A percentile compares a stretch with the other conserved stretches of the same genome.
Evolutionary conservation across 108 stramenopile species (phyloP).

Genomic region (Cyclotella kingstonii): DNA sequence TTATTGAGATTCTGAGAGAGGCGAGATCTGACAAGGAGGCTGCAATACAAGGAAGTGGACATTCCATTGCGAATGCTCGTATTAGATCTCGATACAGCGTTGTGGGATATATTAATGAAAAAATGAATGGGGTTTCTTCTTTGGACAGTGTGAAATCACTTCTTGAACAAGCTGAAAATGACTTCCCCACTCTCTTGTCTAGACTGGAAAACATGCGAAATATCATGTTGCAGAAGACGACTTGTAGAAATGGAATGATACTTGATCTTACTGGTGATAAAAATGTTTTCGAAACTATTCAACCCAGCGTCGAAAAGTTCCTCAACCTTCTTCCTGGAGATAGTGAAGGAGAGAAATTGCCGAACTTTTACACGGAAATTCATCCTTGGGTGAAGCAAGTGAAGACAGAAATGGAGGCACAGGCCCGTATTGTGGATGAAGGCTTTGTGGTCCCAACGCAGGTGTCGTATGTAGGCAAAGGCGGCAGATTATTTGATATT

Average conservation of each 20-base stretch:
- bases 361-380: conserved; percentile 62
- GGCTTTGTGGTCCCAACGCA: conserved; percentile 95
- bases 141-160: conserved; percentile 72
- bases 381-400: conserved; percentile 82
- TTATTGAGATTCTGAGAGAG: conserved; percentile 93
- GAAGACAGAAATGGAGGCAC: conserved; percentile 70
- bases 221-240: conserved; percentile 63
- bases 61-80: conserved; percentile 76
- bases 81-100: conserved; percentile 81
- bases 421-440: conserved; percentile 75
- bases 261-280: conserved; percentile 92
- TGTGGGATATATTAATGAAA: conserved; percentile 89
- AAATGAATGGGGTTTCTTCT: conserved; percentile 86
- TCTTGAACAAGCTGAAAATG: conserved; percentile 88
- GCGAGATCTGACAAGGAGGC: conserved; percentile 73
- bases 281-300: conserved; percentile 62
- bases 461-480: conserved; percentile 93
- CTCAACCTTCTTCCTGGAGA: conserved; percentile 71
- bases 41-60: conserved; percentile 77
- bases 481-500: conserved; percentile 78
- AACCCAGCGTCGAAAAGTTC: conserved; percentile 70
- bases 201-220: conserved; percentile 86
- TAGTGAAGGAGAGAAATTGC: conserved; percentile 58
- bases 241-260: conserved; percentile 82
- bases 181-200: conserved; percentile 86